Conservation (phyloP, 192 early-diverging fungal species). For the Coemansia sp. region DNA sequence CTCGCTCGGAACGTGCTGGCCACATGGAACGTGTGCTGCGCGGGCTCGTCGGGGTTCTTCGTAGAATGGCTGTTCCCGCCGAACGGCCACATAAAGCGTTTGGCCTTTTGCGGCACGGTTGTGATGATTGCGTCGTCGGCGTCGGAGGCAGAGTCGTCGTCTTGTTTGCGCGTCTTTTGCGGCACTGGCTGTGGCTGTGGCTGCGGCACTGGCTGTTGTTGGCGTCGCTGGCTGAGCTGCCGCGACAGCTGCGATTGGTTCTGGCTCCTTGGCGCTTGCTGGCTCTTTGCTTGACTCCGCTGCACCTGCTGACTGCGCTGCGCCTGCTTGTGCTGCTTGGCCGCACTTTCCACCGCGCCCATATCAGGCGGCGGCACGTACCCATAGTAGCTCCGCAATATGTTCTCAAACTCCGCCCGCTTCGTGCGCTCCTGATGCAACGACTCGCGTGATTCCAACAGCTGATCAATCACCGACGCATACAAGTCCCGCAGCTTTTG, state of each 20-base stretch:
- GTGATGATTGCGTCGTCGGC: slow-evolving; percentile 52
- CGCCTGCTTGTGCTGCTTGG: neutral
- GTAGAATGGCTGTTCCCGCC: slow-evolving; percentile 24
- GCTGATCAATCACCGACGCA: slow-evolving; percentile 43
- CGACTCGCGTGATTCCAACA: slow-evolving; percentile 38
- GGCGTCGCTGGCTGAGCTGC: slow-evolving; percentile 33
- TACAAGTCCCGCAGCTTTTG: slow-evolving; percentile 52
- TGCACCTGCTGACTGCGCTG: slow-evolving; percentile 4
- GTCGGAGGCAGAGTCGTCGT: slow-evolving; percentile 46
- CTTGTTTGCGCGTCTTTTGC: slow-evolving; percentile 1
- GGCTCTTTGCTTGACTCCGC: neutral
- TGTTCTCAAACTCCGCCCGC: slow-evolving; percentile 28
- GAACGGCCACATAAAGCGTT: slow-evolving; percentile 55
- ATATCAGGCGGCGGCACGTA: slow-evolving; percentile 15
- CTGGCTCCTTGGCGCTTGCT: neutral
- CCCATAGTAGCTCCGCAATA: slow-evolving; percentile 44
- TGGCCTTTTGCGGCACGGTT: slow-evolving; percentile 47
- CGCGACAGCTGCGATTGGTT: slow-evolving; percentile 14
- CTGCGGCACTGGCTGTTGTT: slow-evolving; percentile 20
- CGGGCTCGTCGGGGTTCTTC: slow-evolving; percentile 6
- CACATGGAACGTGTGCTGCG: slow-evolving; percentile 46
- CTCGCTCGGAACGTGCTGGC: slow-evolving; percentile 42
- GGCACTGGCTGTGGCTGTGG: slow-evolving; percentile 22
- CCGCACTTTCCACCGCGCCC: neutral
- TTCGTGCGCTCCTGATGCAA: slow-evolving; percentile 44